Base-by-base conservation (phyloP, 805 yeast species). In the Teunomyces gatunensis region DNA sequence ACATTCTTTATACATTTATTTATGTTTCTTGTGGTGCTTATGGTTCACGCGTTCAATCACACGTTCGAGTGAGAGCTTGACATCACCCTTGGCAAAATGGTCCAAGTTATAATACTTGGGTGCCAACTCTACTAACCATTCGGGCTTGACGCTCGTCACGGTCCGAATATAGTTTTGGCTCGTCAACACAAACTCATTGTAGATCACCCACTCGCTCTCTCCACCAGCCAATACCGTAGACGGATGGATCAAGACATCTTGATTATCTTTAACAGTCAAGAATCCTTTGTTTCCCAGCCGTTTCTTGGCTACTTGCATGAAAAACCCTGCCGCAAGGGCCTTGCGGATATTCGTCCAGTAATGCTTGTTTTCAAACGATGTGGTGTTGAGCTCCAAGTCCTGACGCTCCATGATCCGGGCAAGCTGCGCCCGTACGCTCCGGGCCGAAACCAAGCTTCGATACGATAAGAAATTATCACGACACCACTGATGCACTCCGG, bases 271-370 rank as follows among this genome's bases (percentile, higher is more conserved):
- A 44, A 91, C 87, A 0, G 99, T 94, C 57, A 87, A 78, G 65
- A 86, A 92, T n/a, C 88, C 91, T 54, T 70, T 71, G 59, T 85
- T 86, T 36, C 80, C 77, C n/a, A 87, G 80, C 71, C 81, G 83
- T 74, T 88, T 89, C 72, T 91, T 94, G 29, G 97, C 98, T 47
- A 88, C 96, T 73, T 94, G 99, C 98, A 94, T 91, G 74, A 94
- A 94, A 67, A 90, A 91, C 1, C 99, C 99, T n/a, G 89, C 80
- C 3, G 89, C 78, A 49, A 94, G 69, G 0, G 98, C 96, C 65
- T 86, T 87, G 48, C 96, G 78, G 54, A 94, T 84, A 58, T 89
- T 86, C 56, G 79, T 83, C 66, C 84, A 85, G 69, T 88, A 90
- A 36, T 64, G 61, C 44, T 79, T 80, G 52, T 77, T 74, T 58